Evolutionary conservation across 805 yeast species (phyloP), one percentile per base, ranked within the genome.

Genomic region (Ogataea angusta): DNA sequence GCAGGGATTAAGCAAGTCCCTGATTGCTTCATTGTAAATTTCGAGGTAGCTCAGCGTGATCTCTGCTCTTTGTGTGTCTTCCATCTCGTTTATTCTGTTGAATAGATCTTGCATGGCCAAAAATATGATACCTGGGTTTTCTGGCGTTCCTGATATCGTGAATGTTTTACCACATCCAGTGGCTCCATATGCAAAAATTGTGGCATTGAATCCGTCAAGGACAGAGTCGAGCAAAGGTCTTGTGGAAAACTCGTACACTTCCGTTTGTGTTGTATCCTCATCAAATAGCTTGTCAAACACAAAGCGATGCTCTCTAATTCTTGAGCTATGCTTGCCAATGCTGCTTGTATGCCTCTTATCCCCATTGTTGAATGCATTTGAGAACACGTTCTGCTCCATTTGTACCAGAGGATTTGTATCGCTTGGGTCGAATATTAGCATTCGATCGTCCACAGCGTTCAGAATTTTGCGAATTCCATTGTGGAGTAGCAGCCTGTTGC

Each of bases 111-210:
- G 69, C 82, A 87, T 80, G 0, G 96, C 82, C 30, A 82, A 64
- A 52, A 81, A 85, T 0, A 88, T 83, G 10, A 90, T 75, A 0
- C 96, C 96, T 0, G 95, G 96, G 18, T 73, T 64, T 2, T 75
- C 75, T 0, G 79, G 72, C 0, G 81, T 74, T 0, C 96, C 96
- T 57, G 83, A 76, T 23, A 90, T 85, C 0, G 98, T 90, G 59
- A 84, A 88, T 0, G 97, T 90, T 58, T 90, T 90, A n/a, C 98
- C 98, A 62, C 97, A 90, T 0, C 98, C 98, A 0, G 98, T 90
- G 21, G 98, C 95, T 1, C 98, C 98, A 59, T 90, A 90, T 0
- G 98, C 97, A 67, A 90, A 90, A 0, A 90, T 87, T 0, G 96
- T 88, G 5, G 95, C 82, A 59, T 91, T 89, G 62, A 69, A 86